phyloP scores from a whole-genome alignment of 805 yeast species.

The Starmerella apicola region DNA sequence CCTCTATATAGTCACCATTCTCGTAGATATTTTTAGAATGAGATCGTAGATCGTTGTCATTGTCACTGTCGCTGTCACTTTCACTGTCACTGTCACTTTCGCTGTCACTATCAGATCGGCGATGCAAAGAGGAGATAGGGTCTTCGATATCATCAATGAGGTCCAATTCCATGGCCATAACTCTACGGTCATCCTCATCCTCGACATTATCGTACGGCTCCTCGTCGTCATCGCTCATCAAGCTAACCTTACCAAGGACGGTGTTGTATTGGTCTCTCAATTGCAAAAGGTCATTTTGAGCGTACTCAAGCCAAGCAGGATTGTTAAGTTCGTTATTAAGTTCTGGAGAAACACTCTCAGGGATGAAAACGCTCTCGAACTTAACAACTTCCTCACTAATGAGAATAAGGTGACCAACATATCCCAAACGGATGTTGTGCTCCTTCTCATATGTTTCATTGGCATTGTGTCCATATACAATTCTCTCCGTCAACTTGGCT shows the following conservation, averaged over 20 bases:
- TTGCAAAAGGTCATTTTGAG: constrained; percentile 67
- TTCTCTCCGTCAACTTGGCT: constrained; percentile 44
- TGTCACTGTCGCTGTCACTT: constrained; percentile 21
- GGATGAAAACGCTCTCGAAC: constrained; percentile 50
- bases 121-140: background rate
- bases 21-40: constrained; percentile 10
- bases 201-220: constrained; percentile 13
- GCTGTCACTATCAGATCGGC: constrained; percentile 12
- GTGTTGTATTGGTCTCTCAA: constrained; percentile 92
- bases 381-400: constrained; percentile 94
- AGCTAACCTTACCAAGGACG: constrained; percentile 56
- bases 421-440: constrained; percentile 64
- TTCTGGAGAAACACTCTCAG: constrained; percentile 44
- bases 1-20: constrained; percentile 14
- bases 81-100: constrained; percentile 22
- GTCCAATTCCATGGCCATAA: constrained; percentile 16
- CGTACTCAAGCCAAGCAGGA: constrained; percentile 70
- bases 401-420: constrained; percentile 91
- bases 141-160: constrained; percentile 22
- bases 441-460: constrained; percentile 50
- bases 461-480: constrained; percentile 48
- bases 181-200: constrained; percentile 23
- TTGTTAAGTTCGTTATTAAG: constrained; percentile 37
- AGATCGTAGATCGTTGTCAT: constrained; percentile 20
- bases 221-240: constrained; percentile 28